phyloP scores from a whole-genome alignment of 1,284 basidiomycete species.

The Thelephora terrestris region DNA sequence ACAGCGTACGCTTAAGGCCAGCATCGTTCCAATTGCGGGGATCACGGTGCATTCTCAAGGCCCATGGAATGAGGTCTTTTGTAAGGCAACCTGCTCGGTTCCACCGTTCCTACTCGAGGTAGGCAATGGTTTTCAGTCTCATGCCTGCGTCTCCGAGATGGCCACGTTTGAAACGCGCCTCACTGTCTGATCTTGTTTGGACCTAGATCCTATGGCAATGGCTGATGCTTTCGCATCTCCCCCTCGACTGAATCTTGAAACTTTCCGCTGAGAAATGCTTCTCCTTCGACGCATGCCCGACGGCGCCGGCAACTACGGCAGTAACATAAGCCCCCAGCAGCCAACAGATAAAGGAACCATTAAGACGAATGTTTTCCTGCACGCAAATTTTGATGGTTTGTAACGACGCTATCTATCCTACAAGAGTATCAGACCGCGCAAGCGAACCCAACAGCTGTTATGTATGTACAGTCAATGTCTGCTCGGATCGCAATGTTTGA shows the following conservation, averaged over 20 bases:
- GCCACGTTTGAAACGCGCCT: conserved; percentile 56
- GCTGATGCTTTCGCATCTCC: conserved; percentile 69
- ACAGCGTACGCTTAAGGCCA: conserved; percentile 63
- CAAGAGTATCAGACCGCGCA: conserved; percentile 3
- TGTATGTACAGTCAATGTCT: too few relatives aligned
- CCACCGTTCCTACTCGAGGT: conserved; percentile 62
- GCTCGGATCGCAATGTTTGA: too few relatives aligned
- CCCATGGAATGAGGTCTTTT: conserved; percentile 75
- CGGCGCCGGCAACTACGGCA: neutral
- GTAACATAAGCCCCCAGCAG: too few relatives aligned
- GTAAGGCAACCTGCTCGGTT: conserved; percentile 56
- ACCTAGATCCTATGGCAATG: conserved; percentile 38
- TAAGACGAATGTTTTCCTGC: too few relatives aligned
- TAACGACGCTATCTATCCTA: too few relatives aligned
- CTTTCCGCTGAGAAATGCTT: conserved; percentile 44
- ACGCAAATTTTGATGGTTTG: too few relatives aligned
- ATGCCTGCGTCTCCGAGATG: conserved; percentile 80
- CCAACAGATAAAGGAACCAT: too few relatives aligned
- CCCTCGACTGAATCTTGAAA: conserved; percentile 45
- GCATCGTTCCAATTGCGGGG: conserved; percentile 63
- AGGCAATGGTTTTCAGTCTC: conserved; percentile 71
- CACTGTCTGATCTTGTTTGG: conserved; percentile 3
- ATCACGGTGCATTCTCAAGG: conserved; percentile 74
- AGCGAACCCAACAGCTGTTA: neutral
- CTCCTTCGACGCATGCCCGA: conserved; percentile 45